Base-by-base conservation (phyloP, 1,139 yeast species). In the Suhomyces chickasaworum region DNA sequence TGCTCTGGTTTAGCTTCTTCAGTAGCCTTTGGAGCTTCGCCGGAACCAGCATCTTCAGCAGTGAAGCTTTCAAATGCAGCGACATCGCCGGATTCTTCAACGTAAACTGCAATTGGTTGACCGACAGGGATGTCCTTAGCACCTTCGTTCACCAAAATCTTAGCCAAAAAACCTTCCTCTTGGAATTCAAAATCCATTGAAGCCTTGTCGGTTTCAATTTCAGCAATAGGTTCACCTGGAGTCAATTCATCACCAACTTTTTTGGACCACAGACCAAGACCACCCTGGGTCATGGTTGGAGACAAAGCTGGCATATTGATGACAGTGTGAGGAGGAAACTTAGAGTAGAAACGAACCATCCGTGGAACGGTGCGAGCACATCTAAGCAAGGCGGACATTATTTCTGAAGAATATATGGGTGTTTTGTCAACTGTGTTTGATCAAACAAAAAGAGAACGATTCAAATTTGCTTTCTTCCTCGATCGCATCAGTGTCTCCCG, bases 111-210 rank as follows among this genome's bases (percentile, higher is more conserved):
- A 68, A 95, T 88, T 63, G 99, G 98, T 71, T 85, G 83, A 59
- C 96, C 96, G 45, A 93, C 96, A 42, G 95, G 90, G 47, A 95
- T 76, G 61, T 93, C 97, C 70, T 89, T 84, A 50, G 96, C 71
- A 45, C 98, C 97, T 54, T 84, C 91, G 31, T 81, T 90, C 53
- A 90, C 78, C 58, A 95, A 77, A 58, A 90, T 84, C 78, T 93
- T 89, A 56, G 99, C 98, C 64, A 93, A 77, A 75, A 66, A 90
- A 50, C 99, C 99, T 50, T 95, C 99, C 60, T 95, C 99, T 75
- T 91, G 98, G 78, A 93, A 93, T 73, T 93, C 99, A 63, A 90
- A 93, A 73, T 95, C 99, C 97, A 93, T 93, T 54, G 91, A 86
- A 48, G 99, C 99, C 78, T 93, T 93, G 69, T 93, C 99, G 56